Evolutionary conservation across 768 basidiomycete species (phyloP).

Genomic region (Kwoniella sp.): DNA sequence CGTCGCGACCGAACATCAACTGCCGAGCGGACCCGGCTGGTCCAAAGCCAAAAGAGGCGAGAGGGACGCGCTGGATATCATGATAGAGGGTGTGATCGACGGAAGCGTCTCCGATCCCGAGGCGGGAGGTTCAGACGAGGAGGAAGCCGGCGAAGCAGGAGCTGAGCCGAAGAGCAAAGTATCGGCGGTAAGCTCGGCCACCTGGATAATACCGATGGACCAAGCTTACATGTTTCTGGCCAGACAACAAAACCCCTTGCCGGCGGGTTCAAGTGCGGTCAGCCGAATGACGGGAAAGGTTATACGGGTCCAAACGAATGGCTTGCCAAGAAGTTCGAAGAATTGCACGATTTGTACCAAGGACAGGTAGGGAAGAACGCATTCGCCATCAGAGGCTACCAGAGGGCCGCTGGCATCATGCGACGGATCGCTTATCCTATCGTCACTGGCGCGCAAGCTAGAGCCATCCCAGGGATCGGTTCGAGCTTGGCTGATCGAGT

Average conservation of each 20-base stretch:
- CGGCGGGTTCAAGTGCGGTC: constrained; percentile 30
- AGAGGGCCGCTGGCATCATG: constrained; percentile 31
- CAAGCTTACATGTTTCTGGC: background rate
- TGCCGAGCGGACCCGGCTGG: constrained; percentile 33
- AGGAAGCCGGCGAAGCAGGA: constrained; percentile 13
- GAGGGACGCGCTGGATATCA: constrained; percentile 40
- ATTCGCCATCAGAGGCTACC: constrained; percentile 34
- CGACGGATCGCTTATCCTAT: constrained; percentile 35
- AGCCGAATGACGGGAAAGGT: constrained; percentile 23
- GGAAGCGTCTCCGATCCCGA: constrained; percentile 14
- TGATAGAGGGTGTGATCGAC: constrained; percentile 32
- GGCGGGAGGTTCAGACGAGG: constrained; percentile 5
- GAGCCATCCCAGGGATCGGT: constrained; percentile 40
- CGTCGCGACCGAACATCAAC: constrained; percentile 21
- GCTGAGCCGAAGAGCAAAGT: background rate
- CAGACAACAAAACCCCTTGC: constrained; percentile 6
- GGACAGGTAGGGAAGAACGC: constrained; percentile 30
- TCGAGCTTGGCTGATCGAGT: constrained; percentile 37
- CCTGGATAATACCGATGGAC: background rate
- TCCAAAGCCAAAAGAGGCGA: constrained; percentile 2
- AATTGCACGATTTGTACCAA: constrained; percentile 34
- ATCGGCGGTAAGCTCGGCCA: background rate
- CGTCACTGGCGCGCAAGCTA: constrained; percentile 26
- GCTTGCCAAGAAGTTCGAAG: constrained; percentile 40
- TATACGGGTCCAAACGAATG: constrained; percentile 36